Percentiles rank a stretch among this genome's conserved stretches.
These are phyloP conservation scores for Nicotiana sylvestris DNA, from an alignment of 257 asterid species.

Conservation along the genomic window DNA sequence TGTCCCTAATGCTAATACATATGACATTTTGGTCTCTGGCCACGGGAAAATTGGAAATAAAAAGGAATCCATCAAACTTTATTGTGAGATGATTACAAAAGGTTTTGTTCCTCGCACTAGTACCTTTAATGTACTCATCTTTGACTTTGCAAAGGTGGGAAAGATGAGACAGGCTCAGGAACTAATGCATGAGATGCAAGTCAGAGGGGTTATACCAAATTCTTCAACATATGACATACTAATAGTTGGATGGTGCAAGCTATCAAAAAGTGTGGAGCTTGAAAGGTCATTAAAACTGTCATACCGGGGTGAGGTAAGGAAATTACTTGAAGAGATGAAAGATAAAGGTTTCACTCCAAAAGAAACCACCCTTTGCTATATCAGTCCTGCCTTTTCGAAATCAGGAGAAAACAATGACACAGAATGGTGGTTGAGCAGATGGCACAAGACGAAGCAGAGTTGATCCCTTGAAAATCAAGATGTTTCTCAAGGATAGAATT, in stretches of 20 bases:
- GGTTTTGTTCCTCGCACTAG: slow-evolving; percentile 73
- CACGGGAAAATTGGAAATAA: slow-evolving; percentile 65
- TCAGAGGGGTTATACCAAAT: slow-evolving; percentile 61
- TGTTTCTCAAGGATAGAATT: background rate
- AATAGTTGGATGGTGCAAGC: slow-evolving; percentile 73
- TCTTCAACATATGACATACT: slow-evolving; percentile 80
- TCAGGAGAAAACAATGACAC: slow-evolving; percentile 75
- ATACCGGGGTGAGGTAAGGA: slow-evolving; percentile 59
- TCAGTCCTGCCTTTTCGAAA: slow-evolving; percentile 62
- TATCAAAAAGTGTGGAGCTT: slow-evolving; percentile 34
- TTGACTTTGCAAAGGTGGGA: slow-evolving; percentile 74
- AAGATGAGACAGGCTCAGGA: slow-evolving; percentile 87
- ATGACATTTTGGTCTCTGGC: slow-evolving; percentile 66
- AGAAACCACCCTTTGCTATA: slow-evolving; percentile 51
- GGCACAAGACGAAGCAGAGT: slow-evolving; percentile 45
- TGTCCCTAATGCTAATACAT: slow-evolving; percentile 56
- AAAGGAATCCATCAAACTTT: slow-evolving; percentile 70
- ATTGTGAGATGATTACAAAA: slow-evolving; percentile 83
- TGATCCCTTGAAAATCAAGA: slow-evolving; percentile 3
- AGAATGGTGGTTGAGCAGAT: slow-evolving; percentile 47
- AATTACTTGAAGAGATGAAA: slow-evolving; percentile 68
- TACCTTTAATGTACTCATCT: slow-evolving; percentile 68
- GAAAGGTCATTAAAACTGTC: slow-evolving; percentile 44
- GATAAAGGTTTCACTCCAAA: slow-evolving; percentile 58
- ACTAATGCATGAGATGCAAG: slow-evolving; percentile 77